Conservation (phyloP, 2,329 filamentous ascomycete species). For the Talaromyces atroroseus region DNA sequence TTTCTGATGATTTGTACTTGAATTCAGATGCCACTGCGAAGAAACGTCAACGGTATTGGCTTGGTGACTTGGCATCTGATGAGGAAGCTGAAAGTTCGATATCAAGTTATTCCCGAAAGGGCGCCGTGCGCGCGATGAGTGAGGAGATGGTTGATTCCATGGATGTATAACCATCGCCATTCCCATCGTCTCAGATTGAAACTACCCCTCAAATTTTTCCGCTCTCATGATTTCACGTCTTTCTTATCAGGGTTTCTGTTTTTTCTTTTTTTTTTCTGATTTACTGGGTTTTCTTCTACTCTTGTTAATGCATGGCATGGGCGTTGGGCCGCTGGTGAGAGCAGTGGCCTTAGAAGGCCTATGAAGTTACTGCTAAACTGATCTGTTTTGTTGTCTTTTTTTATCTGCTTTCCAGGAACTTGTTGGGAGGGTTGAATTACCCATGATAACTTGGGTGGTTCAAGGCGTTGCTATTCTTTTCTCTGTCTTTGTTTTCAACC, state of each 20-base stretch:
- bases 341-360: conserved; percentile 13
- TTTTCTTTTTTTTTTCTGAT: conserved; percentile 12
- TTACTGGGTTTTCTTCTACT: not conserved
- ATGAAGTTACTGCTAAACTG: conserved; percentile 10
- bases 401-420: not conserved
- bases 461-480: not conserved
- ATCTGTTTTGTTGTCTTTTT: not conserved
- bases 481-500: not conserved
- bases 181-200: not conserved
- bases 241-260: too few species aligned
- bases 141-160: conserved; percentile 50
- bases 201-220: conserved; percentile 6
- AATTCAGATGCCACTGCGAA: conserved; percentile 55
- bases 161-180: conserved; percentile 41
- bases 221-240: conserved; percentile 9
- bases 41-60: conserved; percentile 85
- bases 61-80: conserved; percentile 58
- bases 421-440: not conserved
- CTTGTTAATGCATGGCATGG: conserved; percentile 13
- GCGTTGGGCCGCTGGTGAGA: conserved; percentile 15
- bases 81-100: conserved; percentile 35
- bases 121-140: conserved; percentile 47
- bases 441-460: not conserved
- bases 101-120: conserved; percentile 39
- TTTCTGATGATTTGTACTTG: conserved; percentile 45